Evolutionary conservation across 805 yeast genomes (phyloP).

Genomic region (Monosporozyma aquatica): DNA sequence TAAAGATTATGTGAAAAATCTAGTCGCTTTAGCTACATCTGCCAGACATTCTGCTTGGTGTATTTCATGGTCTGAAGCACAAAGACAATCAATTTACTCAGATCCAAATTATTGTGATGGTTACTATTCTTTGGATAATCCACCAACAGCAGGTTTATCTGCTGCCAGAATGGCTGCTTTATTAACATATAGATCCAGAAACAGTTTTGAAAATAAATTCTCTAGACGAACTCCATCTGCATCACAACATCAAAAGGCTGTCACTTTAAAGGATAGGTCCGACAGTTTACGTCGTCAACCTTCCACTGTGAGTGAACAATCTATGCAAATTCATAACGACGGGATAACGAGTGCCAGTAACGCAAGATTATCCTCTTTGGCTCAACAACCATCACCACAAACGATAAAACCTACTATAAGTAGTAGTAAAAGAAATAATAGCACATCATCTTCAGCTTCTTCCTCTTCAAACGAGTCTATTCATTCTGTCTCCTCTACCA

Average conservation of each 20-base stretch:
- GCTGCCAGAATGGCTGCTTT: slow-evolving; percentile 98
- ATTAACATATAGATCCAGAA: slow-evolving; percentile 83
- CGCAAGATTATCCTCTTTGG: slow-evolving; percentile 1
- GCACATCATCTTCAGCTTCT: slow-evolving; percentile 12
- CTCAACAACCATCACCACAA: slow-evolving; percentile 3
- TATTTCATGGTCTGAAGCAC: slow-evolving; percentile 98
- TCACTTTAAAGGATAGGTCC: slow-evolving; percentile 1
- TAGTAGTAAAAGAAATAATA: slow-evolving; percentile 4
- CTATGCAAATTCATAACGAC: slow-evolving; percentile 83
- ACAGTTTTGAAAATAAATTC: slow-evolving; percentile 83
- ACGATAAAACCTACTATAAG: too few relatives aligned
- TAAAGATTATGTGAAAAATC: slow-evolving; percentile 57
- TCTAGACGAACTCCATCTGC: slow-evolving; percentile 68
- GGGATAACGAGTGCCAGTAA: slow-evolving; percentile 41
- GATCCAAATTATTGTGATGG: slow-evolving; percentile 94
- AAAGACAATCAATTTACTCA: slow-evolving; percentile 88
- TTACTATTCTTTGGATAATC: slow-evolving; percentile 65
- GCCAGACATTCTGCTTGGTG: slow-evolving; percentile 98
- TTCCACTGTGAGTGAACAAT: slow-evolving; percentile 51
- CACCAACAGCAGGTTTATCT: slow-evolving; percentile 77
- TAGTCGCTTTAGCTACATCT: slow-evolving; percentile 84
- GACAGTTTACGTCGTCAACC: slow-evolving; percentile 21
- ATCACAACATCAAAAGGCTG: slow-evolving; percentile 27
- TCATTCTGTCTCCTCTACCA: slow-evolving; percentile 27
- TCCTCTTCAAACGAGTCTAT: slow-evolving; percentile 17